Base-by-base conservation (phyloP, 2,329 filamentous ascomycete species). In the Amauroascus verrucosus region DNA sequence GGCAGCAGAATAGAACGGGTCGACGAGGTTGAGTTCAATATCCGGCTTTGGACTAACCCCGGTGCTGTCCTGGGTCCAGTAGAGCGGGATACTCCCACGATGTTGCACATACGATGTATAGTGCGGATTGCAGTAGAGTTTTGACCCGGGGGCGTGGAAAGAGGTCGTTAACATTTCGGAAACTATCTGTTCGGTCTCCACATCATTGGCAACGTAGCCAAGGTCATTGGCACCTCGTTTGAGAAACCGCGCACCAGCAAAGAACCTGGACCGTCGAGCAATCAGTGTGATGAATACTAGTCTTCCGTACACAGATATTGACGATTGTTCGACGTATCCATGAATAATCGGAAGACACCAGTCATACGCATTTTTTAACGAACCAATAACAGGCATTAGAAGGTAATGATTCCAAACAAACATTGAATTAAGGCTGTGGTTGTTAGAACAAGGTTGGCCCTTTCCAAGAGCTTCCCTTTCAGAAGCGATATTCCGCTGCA, bases 41-140 rank as follows among this genome's bases (percentile, higher is more conserved):
- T 91, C 90, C 8, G 93, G 94, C 62, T 97, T 98, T 0, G 94
- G 94, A 0, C 88, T 90, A 1, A 98, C 93, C 1, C 91, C 90
- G 3, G 88, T 93, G 61, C 84, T 95, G 65, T 97, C 93, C 67
- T 98, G 93, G 0, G 89, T 94, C 94, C 94, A 98, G 68, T 95
- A 89, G 0, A 98, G 76, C 2, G 93, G 93, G 55, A 98, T 98
- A 60, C 93, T 97, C 24, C 94, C 94, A 59, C 93, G 81, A 66
- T 98, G 93, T 66, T 98, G 93, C 1, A 98, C 85, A 67, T 95
- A 97, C 0, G 93, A 97, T 3, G 93, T 97, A 67, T 91, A 96
- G 26, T 88, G 85, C 1, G 91, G 88, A 63, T 86, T 97, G 4
- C 88, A 83, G 66, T 88, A 96, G 9, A 95, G 78, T 47, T 81